A percentile compares a stretch with the other conserved stretches of the same genome.
Conservation (phyloP, 1,139 yeast species). For the Yarrowia galli region DNA sequence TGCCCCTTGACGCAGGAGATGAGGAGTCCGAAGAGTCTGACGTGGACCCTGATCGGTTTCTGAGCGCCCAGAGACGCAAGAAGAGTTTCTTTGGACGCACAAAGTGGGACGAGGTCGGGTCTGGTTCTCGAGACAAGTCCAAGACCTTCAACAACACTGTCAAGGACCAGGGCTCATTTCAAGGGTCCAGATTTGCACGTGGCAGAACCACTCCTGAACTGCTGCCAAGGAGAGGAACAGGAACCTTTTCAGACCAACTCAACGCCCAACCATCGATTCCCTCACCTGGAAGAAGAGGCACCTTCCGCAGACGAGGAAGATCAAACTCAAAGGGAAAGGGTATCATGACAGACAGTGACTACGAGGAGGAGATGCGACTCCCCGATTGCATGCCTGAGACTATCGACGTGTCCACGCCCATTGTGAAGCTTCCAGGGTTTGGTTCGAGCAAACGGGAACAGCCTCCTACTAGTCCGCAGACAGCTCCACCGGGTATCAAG, state of each 20-base stretch:
- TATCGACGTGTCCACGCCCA: slow-evolving; percentile 6
- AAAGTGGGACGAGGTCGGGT: slow-evolving; percentile 14
- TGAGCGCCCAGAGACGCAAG: slow-evolving; percentile 18
- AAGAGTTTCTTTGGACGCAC: slow-evolving; percentile 22
- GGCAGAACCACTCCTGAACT: slow-evolving; percentile 11
- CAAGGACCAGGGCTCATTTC: slow-evolving; percentile 8
- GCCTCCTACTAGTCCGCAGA: background rate
- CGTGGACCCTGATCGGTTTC: slow-evolving; percentile 17
- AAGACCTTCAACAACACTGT: slow-evolving; percentile 26
- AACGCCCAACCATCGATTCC: slow-evolving; percentile 18
- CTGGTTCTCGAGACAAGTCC: slow-evolving; percentile 17
- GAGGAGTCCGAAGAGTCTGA: slow-evolving; percentile 19
- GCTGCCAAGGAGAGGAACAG: slow-evolving; percentile 10
- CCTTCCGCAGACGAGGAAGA: slow-evolving; percentile 2
- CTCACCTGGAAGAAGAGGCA: slow-evolving; percentile 1
- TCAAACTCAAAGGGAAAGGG: slow-evolving; percentile 18
- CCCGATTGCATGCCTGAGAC: background rate
- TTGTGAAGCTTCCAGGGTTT: slow-evolving; percentile 21
- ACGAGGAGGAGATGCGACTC: slow-evolving; percentile 8
- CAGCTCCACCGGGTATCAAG: slow-evolving; percentile 7
- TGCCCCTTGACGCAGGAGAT: background rate
- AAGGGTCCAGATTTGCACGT: slow-evolving; percentile 11
- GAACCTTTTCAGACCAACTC: slow-evolving; percentile 28
- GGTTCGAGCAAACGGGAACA: background rate
- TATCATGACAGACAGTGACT: slow-evolving; percentile 25